Evolutionary conservation across 345 rosid species (phyloP).

Genomic region (Lumnitzera littorea): DNA sequence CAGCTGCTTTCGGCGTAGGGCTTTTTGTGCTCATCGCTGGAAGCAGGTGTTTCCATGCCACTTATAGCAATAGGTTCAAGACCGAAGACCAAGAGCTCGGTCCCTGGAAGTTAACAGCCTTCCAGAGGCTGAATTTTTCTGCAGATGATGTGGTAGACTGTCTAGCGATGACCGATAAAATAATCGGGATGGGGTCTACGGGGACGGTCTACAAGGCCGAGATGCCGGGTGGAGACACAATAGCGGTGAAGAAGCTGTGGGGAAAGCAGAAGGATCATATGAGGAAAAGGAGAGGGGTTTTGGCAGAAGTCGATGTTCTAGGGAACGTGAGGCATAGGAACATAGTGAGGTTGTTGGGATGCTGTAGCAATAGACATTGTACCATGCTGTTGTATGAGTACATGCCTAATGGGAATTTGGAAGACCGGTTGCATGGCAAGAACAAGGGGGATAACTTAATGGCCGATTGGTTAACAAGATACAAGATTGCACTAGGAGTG

Average conservation of each 20-base stretch:
- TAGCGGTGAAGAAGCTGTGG: constrained; percentile 96
- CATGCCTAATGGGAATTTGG: constrained; percentile 91
- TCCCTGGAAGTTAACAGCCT: constrained; percentile 91
- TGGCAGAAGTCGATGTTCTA: constrained; percentile 86
- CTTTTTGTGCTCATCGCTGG: constrained; percentile 74
- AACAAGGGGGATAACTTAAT: constrained; percentile 55
- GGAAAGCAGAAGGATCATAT: constrained; percentile 67
- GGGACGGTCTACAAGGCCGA: constrained; percentile 92
- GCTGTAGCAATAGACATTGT: constrained; percentile 81
- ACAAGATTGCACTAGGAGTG: constrained; percentile 83
- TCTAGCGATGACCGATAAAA: constrained; percentile 58
- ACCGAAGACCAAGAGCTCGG: constrained; percentile 45
- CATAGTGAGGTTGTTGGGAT: constrained; percentile 84
- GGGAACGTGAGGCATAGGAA: constrained; percentile 89
- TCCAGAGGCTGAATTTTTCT: constrained; percentile 78
- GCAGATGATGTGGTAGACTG: constrained; percentile 88
- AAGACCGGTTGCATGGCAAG: constrained; percentile 69
- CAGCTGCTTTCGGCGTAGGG: constrained; percentile 75
- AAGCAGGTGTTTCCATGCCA: constrained; percentile 67
- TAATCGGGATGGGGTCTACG: constrained; percentile 85
- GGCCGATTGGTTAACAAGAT: constrained; percentile 78
- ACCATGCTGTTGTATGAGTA: constrained; percentile 92
- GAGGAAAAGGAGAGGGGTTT: constrained; percentile 66
- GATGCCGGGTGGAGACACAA: constrained; percentile 91
- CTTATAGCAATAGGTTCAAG: constrained; percentile 30